Base-by-base conservation (phyloP, 2,329 filamentous ascomycete species). In the Ophiobolus disseminans region DNA sequence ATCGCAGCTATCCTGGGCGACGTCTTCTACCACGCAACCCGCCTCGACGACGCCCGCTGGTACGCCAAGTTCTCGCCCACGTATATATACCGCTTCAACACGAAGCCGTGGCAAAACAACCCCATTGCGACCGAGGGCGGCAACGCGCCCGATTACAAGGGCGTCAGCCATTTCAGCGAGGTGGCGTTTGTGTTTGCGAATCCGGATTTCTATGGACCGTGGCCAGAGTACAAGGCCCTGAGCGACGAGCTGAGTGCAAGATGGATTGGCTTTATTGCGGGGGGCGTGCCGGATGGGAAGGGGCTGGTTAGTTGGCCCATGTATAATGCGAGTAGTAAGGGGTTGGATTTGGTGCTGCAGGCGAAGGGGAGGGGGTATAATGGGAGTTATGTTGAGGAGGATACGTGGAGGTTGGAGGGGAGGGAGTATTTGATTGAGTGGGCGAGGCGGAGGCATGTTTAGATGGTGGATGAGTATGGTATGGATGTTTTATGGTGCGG, bases 41-140 rank as follows among this genome's bases (percentile, higher is more conserved):
- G 84, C 3, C 62, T 73, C 2, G 62, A 62, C 30, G 70, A 73
- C 30, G 69, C 70, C 8, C 13, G 79, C 78, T 16, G 71, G 74
- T 48, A 78, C 78, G 30, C 80, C 72, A 62, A 75, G 78, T 61
- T 73, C 73, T 70, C 74, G 6, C 68, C 81, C 1, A 76, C 80
- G 3, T 87, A 84, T 70, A 81, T 80, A 50, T 87, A 86, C 72
- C 78, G 82, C 38, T 87, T 87, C 75, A 83, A 87, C 60, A 73
- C 70, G 4, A 61, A 66, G 10, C 69, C 69, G 2, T 73, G 63
- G 50, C 52, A 60, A 34, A 45, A 66, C 43, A 50, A 48, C 43
- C 58, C 59, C 8, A 67, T 65, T 13, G 53, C 65, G 0, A 63
- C 76, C 6, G 64, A 76, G 0, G 76, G 77, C n/a, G 78, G 79